phyloP scores from a whole-genome alignment of 2,329 filamentous ascomycete species.

The Monilinia aucupariae region DNA sequence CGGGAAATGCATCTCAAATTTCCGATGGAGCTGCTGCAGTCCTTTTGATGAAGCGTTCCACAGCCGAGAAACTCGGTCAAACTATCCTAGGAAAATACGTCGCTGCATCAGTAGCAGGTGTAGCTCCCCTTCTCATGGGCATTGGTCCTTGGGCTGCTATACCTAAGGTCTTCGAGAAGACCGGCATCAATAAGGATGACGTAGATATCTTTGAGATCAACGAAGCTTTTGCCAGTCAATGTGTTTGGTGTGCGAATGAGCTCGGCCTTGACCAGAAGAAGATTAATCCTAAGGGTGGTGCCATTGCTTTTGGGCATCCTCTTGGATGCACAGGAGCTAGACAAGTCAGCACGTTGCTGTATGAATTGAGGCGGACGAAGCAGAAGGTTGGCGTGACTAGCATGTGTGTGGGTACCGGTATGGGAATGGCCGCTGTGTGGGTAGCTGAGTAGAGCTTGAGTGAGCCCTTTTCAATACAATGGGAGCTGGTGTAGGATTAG shows the following conservation, averaged over 20 bases:
- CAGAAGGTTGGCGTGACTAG: conserved; percentile 86
- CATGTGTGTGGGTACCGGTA: conserved; percentile 95
- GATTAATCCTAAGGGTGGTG: conserved; percentile 95
- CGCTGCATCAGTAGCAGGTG: conserved; percentile 76
- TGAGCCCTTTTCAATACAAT: not conserved
- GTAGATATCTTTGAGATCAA: conserved; percentile 99
- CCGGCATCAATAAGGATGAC: conserved; percentile 79
- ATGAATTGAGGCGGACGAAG: conserved; percentile 78
- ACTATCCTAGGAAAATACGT: conserved; percentile 90
- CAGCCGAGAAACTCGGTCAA: conserved; percentile 82
- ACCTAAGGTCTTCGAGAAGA: conserved; percentile 81
- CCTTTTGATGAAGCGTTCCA: conserved; percentile 89
- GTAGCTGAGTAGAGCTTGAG: conserved; percentile 67
- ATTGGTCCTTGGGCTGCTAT: conserved; percentile 94
- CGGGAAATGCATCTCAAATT: conserved; percentile 92
- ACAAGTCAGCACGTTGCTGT: conserved; percentile 87
- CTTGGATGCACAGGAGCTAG: conserved; percentile 90
- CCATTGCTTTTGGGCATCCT: conserved; percentile 93
- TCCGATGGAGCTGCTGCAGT: conserved; percentile 94
- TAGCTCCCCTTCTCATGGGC: conserved; percentile 92
- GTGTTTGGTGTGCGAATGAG: conserved; percentile 87
- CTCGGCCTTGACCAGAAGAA: conserved; percentile 76
- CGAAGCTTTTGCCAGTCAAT: conserved; percentile 95
- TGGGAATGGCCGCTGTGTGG: conserved; percentile 98
- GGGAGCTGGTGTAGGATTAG: not conserved